Conservation (phyloP, 306 rosid species). For the Sesbania bispinosa region DNA sequence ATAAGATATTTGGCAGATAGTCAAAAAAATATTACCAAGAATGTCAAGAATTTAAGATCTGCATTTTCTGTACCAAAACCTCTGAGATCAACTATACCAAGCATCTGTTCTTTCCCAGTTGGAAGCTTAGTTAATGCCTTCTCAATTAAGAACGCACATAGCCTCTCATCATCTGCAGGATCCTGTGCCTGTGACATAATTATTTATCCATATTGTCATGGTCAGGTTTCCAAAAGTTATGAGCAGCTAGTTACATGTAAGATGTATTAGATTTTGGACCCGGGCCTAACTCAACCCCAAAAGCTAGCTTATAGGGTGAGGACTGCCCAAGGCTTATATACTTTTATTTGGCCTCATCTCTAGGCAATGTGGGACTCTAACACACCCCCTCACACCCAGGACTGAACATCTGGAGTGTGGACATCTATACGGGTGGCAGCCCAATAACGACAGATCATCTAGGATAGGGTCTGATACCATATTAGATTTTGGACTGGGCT, state of each 20-base stretch:
- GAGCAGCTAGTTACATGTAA: not conserved
- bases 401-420: too few species aligned
- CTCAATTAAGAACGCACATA: slow-evolving; percentile 76
- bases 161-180: slow-evolving; percentile 61
- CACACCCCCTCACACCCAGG: too few species aligned
- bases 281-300: too few species aligned
- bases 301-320: too few species aligned
- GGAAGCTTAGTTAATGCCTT: slow-evolving; percentile 78
- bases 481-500: too few species aligned
- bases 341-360: too few species aligned
- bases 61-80: slow-evolving; percentile 72
- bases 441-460: too few species aligned
- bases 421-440: too few species aligned
- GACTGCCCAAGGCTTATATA: too few species aligned
- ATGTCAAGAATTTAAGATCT: slow-evolving; percentile 69
- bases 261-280: too few species aligned
- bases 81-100: slow-evolving; percentile 79
- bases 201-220: slow-evolving; percentile 10
- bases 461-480: too few species aligned
- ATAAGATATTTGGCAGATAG: slow-evolving; percentile 12
- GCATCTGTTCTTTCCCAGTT: slow-evolving; percentile 63
- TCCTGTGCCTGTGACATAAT: slow-evolving; percentile 58
- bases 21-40: slow-evolving; percentile 52
- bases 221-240: slow-evolving; percentile 1
- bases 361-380: too few species aligned